Evolutionary conservation across 2,329 filamentous ascomycete genomes (phyloP).

Genomic region (Fusarium sp.): DNA sequence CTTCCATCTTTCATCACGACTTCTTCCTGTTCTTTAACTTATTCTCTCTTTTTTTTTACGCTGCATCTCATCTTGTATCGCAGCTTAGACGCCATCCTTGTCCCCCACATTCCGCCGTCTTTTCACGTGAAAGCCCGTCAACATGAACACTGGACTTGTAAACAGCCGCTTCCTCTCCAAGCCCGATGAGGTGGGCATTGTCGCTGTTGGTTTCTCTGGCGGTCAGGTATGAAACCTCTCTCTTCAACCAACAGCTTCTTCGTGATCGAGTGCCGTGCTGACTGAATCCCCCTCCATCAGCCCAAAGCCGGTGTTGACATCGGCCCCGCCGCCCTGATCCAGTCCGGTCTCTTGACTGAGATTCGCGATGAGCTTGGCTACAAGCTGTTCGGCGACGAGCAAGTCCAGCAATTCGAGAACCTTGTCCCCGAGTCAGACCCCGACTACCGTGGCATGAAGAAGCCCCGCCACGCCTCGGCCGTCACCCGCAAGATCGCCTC

Average conservation of each 20-base stretch:
- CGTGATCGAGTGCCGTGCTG: constrained; percentile 3
- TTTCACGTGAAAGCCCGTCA: constrained; percentile 26
- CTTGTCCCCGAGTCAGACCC: constrained; percentile 77
- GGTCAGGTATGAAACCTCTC: constrained; percentile 75
- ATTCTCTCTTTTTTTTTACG: constrained; percentile 1
- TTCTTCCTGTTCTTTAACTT: not conserved
- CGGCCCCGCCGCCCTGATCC: constrained; percentile 86
- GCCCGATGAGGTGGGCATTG: constrained; percentile 83
- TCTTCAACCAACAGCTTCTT: not conserved
- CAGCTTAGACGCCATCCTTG: constrained; percentile 38
- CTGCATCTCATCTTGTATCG: constrained; percentile 26
- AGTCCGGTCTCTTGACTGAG: constrained; percentile 85
- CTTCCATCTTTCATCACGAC: constrained; percentile 3
- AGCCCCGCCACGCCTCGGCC: constrained; percentile 83
- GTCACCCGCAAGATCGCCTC: constrained; percentile 82
- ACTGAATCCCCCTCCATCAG: constrained; percentile 54
- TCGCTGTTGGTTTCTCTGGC: constrained; percentile 95
- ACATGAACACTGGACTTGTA: constrained; percentile 62
- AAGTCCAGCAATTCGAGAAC: constrained; percentile 83
- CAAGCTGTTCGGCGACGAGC: constrained; percentile 83
- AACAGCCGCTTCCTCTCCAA: constrained; percentile 80
- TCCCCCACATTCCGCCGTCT: constrained; percentile 34
- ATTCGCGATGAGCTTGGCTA: constrained; percentile 88
- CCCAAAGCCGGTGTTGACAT: constrained; percentile 92
- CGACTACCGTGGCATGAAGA: constrained; percentile 92